Evolutionary conservation across 345 rosid species (phyloP), one percentile per base, ranked within the genome.

Genomic region (Eucalyptus polyanthemos): DNA sequence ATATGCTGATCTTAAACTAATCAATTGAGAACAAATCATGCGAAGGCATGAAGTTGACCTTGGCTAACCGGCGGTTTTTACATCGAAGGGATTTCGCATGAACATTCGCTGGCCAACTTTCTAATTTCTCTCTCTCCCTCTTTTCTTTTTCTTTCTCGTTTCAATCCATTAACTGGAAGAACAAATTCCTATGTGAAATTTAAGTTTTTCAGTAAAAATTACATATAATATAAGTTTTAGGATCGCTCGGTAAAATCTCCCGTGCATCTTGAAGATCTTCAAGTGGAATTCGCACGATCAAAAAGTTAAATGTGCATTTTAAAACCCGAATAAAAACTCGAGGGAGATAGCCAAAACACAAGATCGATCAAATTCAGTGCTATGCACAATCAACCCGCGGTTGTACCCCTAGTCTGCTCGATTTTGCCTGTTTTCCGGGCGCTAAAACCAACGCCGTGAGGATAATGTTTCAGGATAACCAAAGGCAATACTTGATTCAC

Each of bases 241-340:
- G 11, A 65, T 31, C 3, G 0, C 21, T 0, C 3, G 0, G 21
- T n/a, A n/a, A 15, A 65, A 65, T 65, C 1, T 34, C 34, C 1
- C 0, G 1, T 14, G 72, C 72, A 29, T 14, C 9, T 62, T 62
- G 5, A 7, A 12, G 69, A 29, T 13, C 15, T 29, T 62, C 17
- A 29, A 62, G 34, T 62, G 72, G 9, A 62, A 29, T 29, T 62
- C 5, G 1, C 0, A 1, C 1, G 5, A 62, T 62, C 34, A 62
- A 29, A 62, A 7, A 62, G 15, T 62, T 27, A 62, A 29, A 27
- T 62, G 17, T 13, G 1, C 69, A 62, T 29, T 29, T 29, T 29
- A 62, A 62, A 62, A 62, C 69, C 1, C 6, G 0, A 14, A 8
- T n/a, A 65, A 2, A 65, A n/a, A 31, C 11, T 6, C 6, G 1